Conservation (phyloP, 768 basidiomycete genomes). For the Myochromella boudieri region DNA sequence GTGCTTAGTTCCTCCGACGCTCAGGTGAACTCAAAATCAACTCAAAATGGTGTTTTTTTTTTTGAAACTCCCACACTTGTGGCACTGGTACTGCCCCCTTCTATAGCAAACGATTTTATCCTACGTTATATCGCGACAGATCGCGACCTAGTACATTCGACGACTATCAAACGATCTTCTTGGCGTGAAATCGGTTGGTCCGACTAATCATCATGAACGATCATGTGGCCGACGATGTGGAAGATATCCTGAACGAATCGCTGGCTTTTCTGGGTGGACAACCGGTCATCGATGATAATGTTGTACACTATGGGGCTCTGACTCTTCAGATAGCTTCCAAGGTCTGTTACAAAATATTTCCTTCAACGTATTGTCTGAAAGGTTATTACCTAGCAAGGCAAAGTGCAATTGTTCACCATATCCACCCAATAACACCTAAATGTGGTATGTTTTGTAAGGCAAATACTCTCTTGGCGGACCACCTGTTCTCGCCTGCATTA, state of each 20-base stretch:
- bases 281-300: conserved; percentile 38
- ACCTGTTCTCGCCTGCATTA: conserved; percentile 69
- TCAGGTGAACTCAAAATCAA: no score
- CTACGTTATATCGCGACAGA: no score
- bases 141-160: no score
- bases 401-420: conserved; percentile 38
- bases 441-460: conserved; percentile 40
- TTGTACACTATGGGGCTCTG: conserved; percentile 54
- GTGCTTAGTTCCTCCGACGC: no score
- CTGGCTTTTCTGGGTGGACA: conserved; percentile 51
- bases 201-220: conserved; percentile 13
- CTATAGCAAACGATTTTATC: no score
- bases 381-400: conserved; percentile 47
- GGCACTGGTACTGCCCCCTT: no score
- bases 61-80: no score
- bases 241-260: conserved; percentile 56
- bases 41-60: no score
- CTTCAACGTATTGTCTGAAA: not conserved
- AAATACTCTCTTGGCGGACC: conserved; percentile 70
- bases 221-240: conserved; percentile 24
- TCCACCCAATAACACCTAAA: conserved; percentile 7
- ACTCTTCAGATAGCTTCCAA: conserved; percentile 57
- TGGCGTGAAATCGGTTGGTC: no score
- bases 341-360: conserved; percentile 31
- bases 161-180: no score